Percentiles rank a stretch among this genome's conserved stretches.
Evolutionary conservation across 176 grass and related monocot genomes (phyloP).

Genomic region (Lolium perenne): DNA sequence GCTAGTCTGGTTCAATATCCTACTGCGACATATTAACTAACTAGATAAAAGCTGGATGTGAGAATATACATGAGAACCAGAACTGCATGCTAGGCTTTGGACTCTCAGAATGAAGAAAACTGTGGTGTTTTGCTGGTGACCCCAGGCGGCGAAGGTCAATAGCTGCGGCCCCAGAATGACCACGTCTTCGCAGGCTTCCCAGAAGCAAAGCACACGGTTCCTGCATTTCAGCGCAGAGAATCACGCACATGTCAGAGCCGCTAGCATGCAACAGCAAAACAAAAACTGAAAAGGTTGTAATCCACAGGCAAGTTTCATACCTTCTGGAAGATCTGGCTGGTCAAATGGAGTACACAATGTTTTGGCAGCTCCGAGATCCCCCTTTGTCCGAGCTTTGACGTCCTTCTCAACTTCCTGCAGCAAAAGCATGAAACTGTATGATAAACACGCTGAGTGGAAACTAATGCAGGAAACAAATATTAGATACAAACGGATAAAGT

Average conservation of each 20-base stretch:
- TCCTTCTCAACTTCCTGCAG: constrained; percentile 66
- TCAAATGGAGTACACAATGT: constrained; percentile 72
- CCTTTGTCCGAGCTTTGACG: constrained; percentile 63
- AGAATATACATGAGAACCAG: background rate
- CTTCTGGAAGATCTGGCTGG: constrained; percentile 68
- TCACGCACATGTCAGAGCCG: background rate
- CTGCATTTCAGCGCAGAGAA: constrained; percentile 37
- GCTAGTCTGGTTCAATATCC: no score
- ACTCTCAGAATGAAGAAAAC: background rate
- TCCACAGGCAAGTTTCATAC: constrained; percentile 27
- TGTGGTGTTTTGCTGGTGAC: no score
- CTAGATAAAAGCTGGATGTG: background rate
- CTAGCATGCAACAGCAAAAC: background rate
- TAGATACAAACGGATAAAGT: no score
- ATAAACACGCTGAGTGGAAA: background rate
- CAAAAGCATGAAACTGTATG: background rate
- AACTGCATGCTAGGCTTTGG: background rate
- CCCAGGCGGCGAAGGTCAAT: constrained; percentile 27
- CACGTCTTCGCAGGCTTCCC: constrained; percentile 90
- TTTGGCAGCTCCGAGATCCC: constrained; percentile 63
- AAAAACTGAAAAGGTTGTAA: background rate
- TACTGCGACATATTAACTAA: no score
- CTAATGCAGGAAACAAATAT: no score
- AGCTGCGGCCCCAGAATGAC: constrained; percentile 89
- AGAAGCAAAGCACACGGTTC: constrained; percentile 87